Conservation (phyloP, 2,329 filamentous ascomycete species). For the Ophiocordyceps camponoti-floridani region DNA sequence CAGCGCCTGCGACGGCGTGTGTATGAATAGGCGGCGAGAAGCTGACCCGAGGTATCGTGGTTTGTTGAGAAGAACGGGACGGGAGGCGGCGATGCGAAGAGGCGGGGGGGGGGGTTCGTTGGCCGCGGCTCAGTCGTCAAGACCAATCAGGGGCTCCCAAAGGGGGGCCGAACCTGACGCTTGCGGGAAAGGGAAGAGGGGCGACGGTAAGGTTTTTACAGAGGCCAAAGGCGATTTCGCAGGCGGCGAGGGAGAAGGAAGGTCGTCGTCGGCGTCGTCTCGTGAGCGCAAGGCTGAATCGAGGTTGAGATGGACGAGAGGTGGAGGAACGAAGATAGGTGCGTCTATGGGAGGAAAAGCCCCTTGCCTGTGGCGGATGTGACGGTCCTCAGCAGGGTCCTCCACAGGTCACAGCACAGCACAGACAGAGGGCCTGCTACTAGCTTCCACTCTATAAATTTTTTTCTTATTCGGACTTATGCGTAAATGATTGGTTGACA, state of each 20-base stretch:
- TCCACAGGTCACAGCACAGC: background rate
- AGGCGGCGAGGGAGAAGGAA: too few species aligned
- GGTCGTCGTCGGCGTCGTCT: too few species aligned
- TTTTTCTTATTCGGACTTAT: background rate
- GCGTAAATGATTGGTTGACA: background rate
- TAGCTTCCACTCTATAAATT: background rate
- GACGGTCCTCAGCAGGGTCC: background rate
- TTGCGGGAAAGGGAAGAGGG: background rate
- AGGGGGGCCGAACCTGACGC: background rate
- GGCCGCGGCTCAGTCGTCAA: background rate
- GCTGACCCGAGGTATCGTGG: too few species aligned
- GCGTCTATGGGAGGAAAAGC: background rate
- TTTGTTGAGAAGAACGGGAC: too few species aligned
- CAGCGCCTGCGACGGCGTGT: too few species aligned
- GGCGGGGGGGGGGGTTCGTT: background rate
- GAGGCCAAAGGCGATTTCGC: too few species aligned
- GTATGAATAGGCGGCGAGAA: background rate
- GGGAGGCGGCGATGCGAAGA: background rate
- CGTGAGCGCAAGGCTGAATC: background rate
- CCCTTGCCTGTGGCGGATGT: background rate
- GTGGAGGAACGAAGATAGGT: background rate
- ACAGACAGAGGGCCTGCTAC: background rate
- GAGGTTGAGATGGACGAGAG: background rate
- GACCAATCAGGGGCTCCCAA: background rate
- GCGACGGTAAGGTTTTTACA: background rate